Conservation (phyloP, 306 rosid genomes). For the Hippophae gyantsensis region DNA sequence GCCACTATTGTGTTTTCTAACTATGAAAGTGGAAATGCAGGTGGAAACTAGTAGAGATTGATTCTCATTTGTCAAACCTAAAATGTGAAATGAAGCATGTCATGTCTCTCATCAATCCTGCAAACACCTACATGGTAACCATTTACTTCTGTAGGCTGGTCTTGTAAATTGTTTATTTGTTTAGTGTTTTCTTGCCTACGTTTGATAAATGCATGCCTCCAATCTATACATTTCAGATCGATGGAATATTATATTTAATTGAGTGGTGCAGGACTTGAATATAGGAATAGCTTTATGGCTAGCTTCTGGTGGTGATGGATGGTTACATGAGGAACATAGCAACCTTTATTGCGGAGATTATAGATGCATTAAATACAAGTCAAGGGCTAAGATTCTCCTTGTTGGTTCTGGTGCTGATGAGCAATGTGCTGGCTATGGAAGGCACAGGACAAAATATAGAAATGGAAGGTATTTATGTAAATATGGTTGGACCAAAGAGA, state of each 20-base stretch:
- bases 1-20: conserved; percentile 13
- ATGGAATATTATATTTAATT: conserved; percentile 4
- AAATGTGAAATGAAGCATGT: conserved; percentile 61
- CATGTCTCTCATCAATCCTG: conserved; percentile 82
- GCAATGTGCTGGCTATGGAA: conserved; percentile 99
- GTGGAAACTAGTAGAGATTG: conserved; percentile 80
- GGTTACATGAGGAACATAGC: conserved; percentile 44
- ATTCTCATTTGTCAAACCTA: conserved; percentile 68
- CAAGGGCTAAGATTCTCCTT: conserved; percentile 80
- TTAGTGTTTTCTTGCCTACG: not conserved
- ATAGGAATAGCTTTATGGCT: conserved; percentile 94
- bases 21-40: conserved; percentile 32
- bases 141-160: conserved; percentile 8
- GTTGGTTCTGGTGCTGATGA: conserved; percentile 99
- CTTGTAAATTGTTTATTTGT: not conserved
- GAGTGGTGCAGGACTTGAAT: conserved; percentile 61
- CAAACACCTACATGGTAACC: conserved; percentile 86
- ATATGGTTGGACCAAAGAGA: not conserved
- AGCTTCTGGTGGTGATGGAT: conserved; percentile 79
- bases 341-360: conserved; percentile 29
- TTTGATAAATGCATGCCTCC: not conserved
- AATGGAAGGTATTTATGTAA: conserved; percentile 49
- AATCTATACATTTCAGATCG: not conserved
- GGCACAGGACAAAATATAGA: conserved; percentile 80
- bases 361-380: conserved; percentile 54